phyloP scores from a whole-genome alignment of 495 filamentous ascomycete genomes.

The Lepraria neglecta region DNA sequence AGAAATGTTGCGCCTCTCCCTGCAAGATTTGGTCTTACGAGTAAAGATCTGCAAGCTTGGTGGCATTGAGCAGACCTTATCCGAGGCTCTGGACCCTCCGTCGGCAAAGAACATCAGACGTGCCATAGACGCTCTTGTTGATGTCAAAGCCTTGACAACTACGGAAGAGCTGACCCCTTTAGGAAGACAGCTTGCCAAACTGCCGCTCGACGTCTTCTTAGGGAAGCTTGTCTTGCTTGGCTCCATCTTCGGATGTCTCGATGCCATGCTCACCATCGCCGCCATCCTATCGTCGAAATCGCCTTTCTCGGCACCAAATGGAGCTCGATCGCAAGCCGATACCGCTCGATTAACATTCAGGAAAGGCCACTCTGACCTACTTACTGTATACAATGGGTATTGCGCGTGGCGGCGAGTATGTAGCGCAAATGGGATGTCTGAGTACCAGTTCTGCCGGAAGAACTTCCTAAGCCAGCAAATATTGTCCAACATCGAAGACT shows the following conservation, averaged over 20 bases:
- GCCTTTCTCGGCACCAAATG: constrained; percentile 80
- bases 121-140: constrained; percentile 84
- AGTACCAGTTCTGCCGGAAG: constrained; percentile 82
- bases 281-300: constrained; percentile 92
- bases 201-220: constrained; percentile 89
- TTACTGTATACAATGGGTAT: constrained; percentile 92
- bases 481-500: constrained; percentile 82
- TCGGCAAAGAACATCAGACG: constrained; percentile 83
- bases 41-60: constrained; percentile 96
- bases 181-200: constrained; percentile 74
- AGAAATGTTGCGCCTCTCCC: constrained; percentile 85
- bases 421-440: constrained; percentile 55
- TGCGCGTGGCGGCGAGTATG: constrained; percentile 76
- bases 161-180: constrained; percentile 79
- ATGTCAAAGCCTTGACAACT: constrained; percentile 80
- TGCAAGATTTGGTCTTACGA: constrained; percentile 91
- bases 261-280: constrained; percentile 82
- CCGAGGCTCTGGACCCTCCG: constrained; percentile 86
- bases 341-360: constrained; percentile 68
- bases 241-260: constrained; percentile 78
- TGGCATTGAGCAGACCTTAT: constrained; percentile 78
- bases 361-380: constrained; percentile 76
- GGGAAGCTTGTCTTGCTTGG: constrained; percentile 87
- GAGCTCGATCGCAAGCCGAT: constrained; percentile 73
- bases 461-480: constrained; percentile 83